Evolutionary conservation across 768 basidiomycete genomes (phyloP).

Genomic region (Hortiboletus flavorubellus): DNA sequence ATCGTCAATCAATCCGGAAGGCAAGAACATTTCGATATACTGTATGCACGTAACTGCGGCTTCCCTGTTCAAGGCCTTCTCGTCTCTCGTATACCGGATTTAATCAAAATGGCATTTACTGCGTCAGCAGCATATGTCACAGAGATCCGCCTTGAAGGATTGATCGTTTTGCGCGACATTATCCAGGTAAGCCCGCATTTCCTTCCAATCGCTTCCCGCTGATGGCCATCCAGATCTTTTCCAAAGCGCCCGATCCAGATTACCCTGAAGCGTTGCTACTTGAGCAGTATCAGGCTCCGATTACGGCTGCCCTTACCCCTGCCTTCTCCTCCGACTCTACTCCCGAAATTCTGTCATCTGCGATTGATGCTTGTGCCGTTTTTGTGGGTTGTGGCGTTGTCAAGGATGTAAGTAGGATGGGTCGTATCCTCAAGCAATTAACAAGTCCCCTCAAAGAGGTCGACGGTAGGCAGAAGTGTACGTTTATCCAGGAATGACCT

Average conservation of each 20-base stretch:
- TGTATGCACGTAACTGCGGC: slow-evolving; percentile 60
- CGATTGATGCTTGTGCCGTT: slow-evolving; percentile 89
- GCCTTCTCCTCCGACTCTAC: slow-evolving; percentile 95
- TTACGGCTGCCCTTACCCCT: slow-evolving; percentile 94
- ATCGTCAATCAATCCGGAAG: slow-evolving; percentile 70
- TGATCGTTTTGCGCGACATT: slow-evolving; percentile 86
- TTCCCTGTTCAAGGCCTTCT: slow-evolving; percentile 61
- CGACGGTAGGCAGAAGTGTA: slow-evolving; percentile 52
- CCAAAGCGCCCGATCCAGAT: slow-evolving; percentile 83
- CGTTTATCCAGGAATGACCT: not conserved
- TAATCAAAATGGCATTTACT: slow-evolving; percentile 98
- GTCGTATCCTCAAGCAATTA: slow-evolving; percentile 85
- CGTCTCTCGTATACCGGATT: slow-evolving; percentile 82
- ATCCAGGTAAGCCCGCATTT: slow-evolving; percentile 61
- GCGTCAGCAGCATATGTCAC: slow-evolving; percentile 96
- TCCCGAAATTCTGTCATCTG: slow-evolving; percentile 90
- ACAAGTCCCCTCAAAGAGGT: slow-evolving; percentile 87
- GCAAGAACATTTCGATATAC: slow-evolving; percentile 80
- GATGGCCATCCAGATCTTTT: slow-evolving; percentile 65
- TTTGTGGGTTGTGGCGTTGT: slow-evolving; percentile 96
- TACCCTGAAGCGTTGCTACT: slow-evolving; percentile 87
- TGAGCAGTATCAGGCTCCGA: slow-evolving; percentile 97
- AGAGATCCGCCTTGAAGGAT: slow-evolving; percentile 88
- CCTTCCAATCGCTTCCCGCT: not conserved
- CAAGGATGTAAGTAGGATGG: slow-evolving; percentile 88